These are phyloP conservation scores for Filobasidium floriforme DNA, from an alignment of 768 basidiomycete genomes.

Conservation along the genomic window DNA sequence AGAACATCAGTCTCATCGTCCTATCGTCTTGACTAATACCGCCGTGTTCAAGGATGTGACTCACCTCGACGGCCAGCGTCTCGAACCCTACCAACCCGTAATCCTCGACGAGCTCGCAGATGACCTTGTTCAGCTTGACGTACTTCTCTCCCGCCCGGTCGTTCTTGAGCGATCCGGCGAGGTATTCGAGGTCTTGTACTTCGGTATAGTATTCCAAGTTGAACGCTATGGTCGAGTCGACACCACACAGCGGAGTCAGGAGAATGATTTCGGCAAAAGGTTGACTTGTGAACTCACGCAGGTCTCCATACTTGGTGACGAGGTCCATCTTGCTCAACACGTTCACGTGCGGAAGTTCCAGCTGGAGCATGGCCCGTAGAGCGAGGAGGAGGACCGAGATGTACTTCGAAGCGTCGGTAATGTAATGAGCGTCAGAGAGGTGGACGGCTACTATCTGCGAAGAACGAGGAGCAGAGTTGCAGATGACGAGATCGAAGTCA, in stretches of 20 bases:
- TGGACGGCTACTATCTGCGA: conserved; percentile 88
- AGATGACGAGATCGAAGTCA: not conserved
- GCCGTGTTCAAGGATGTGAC: conserved; percentile 25
- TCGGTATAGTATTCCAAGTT: conserved; percentile 97
- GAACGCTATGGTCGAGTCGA: conserved; percentile 68
- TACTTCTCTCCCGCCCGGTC: conserved; percentile 58
- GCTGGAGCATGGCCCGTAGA: conserved; percentile 91
- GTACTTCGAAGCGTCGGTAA: conserved; percentile 92
- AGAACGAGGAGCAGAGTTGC: not conserved
- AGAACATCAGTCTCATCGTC: no score
- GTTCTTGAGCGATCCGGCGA: conserved; percentile 62
- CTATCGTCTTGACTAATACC: not conserved
- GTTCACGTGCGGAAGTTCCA: conserved; percentile 96
- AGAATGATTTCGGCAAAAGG: not conserved
- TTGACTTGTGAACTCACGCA: conserved; percentile 54
- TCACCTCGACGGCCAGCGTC: conserved; percentile 88
- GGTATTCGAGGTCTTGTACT: conserved; percentile 86
- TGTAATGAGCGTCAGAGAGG: conserved; percentile 92
- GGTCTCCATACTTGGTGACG: conserved; percentile 78
- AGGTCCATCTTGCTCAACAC: conserved; percentile 93
- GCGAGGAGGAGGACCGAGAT: conserved; percentile 85
- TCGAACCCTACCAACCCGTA: conserved; percentile 90
- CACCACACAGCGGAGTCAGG: not conserved
- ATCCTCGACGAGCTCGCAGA: conserved; percentile 89
- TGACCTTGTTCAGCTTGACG: conserved; percentile 72